Base-by-base conservation (phyloP, 306 rosid genomes). In the Betula pendula region DNA sequence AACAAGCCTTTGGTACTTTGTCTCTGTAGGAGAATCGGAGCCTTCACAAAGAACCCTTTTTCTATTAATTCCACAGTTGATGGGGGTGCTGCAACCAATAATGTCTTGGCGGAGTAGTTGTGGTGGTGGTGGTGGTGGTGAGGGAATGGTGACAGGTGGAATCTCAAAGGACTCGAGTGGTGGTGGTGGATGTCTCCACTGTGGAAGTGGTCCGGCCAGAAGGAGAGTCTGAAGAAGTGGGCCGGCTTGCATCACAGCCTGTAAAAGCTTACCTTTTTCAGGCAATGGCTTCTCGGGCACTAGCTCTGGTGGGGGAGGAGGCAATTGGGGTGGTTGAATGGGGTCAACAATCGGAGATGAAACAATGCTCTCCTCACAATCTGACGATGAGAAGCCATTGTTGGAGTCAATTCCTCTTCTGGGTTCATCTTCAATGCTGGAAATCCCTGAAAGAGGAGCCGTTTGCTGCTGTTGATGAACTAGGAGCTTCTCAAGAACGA, bases 161-260 rank as follows among this genome's bases (percentile, higher is more conserved):
- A 95, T 95, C 79, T 95, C 89, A 55, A 86, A 92, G 48, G 99
- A 86, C 76, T 95, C 94, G 1, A 95, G 89, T 5, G 99, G 96
- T 0, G 99, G 99, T 3, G 99, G 99, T 3, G 99, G 99, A 82
- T 95, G 99, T 75, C 97, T 90, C 99, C 99, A 95, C 67, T 95
- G 97, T 62, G 99, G 99, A 27, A 95, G 93, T 73, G 99, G 99
- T 62, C 99, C 99, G 7, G 99, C 99, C 65, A 95, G 62, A 13
- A 95, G 93, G 33, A 95, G 86, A 10, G 95, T 92, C 75, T 92
- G 95, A 38, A 95, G 98, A 1, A 95, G 85, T 66, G 98, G 98
- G 5, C 99, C 99, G 1, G 99, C 99, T 86, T 95, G 89, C 97
- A 93, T 92, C 47, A 95, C 99, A 7, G 99, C 99, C 81, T 92